Evolutionary conservation across 495 filamentous ascomycete species (phyloP).

Genomic region (Podospora fimiseda): DNA sequence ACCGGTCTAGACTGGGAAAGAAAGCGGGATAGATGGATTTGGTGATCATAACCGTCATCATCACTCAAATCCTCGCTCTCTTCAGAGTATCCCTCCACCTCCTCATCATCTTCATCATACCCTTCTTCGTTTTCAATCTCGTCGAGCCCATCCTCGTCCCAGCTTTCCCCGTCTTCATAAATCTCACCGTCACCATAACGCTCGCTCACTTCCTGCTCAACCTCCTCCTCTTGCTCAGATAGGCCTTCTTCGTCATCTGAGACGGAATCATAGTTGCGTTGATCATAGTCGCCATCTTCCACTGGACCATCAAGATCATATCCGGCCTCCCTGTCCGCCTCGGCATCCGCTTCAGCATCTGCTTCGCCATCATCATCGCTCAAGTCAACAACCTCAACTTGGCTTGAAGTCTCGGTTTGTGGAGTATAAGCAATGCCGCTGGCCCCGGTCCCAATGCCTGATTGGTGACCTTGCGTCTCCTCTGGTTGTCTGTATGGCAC

Average conservation of each 20-base stretch:
- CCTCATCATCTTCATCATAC: constrained; percentile 21
- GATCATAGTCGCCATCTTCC: constrained; percentile 30
- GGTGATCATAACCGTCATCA: constrained; percentile 21
- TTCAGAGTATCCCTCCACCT: too few species aligned
- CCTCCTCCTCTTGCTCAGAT: constrained; percentile 34
- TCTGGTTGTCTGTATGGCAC: neutral
- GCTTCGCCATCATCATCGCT: constrained; percentile 14
- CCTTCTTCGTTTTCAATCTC: constrained; percentile 19
- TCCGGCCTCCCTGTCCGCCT: too few species aligned
- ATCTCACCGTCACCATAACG: constrained; percentile 34
- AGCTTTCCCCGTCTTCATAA: constrained; percentile 28
- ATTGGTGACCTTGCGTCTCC: too few species aligned
- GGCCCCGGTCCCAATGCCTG: too few species aligned
- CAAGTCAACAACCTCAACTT: constrained; percentile 10
- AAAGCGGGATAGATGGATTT: too few species aligned
- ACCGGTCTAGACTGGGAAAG: too few species aligned
- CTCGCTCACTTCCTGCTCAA: constrained; percentile 30
- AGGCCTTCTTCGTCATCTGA: constrained; percentile 29
- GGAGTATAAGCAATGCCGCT: neutral
- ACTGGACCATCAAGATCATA: constrained; percentile 19
- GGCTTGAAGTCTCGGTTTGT: constrained; percentile 7
- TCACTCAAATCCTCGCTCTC: constrained; percentile 23
- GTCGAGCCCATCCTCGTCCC: constrained; percentile 16
- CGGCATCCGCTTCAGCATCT: constrained; percentile 20
- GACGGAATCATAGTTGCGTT: constrained; percentile 18